phyloP scores from a whole-genome alignment of 2,329 filamentous ascomycete species.

The Zasmidium cellare region DNA sequence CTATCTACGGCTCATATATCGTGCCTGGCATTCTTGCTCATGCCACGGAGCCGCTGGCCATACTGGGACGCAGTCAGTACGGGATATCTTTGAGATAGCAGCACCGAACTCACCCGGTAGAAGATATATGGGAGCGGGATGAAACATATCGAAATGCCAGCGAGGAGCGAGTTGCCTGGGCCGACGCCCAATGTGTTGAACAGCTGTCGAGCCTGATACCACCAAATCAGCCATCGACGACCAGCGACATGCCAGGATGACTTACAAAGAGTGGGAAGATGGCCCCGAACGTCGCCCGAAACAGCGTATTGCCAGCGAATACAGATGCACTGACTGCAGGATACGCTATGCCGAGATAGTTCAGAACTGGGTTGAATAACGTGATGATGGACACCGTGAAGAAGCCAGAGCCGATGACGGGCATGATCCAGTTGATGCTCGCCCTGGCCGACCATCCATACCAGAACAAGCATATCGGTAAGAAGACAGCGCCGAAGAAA shows the following conservation, averaged over 20 bases:
- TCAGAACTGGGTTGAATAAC: constrained; percentile 48
- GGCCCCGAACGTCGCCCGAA: constrained; percentile 41
- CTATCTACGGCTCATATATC: constrained; percentile 11
- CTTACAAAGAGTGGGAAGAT: constrained; percentile 40
- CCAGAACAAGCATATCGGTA: constrained; percentile 44
- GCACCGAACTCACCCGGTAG: not conserved
- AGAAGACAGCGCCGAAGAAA: constrained; percentile 37
- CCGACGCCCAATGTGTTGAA: constrained; percentile 31
- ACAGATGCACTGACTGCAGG: constrained; percentile 41
- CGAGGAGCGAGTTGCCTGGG: constrained; percentile 39
- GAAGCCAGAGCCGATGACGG: constrained; percentile 35
- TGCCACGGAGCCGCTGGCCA: constrained; percentile 9
- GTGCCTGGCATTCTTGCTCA: constrained; percentile 13
- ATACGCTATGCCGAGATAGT: constrained; percentile 39
- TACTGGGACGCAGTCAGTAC: constrained; percentile 37
- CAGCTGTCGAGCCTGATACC: not conserved
- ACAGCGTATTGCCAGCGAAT: constrained; percentile 43
- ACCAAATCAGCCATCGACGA: not conserved
- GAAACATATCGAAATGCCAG: constrained; percentile 38
- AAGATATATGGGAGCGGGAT: constrained; percentile 37
- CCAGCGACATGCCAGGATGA: not conserved
- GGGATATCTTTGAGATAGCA: not conserved
- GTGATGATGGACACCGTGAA: constrained; percentile 38
- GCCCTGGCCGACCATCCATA: constrained; percentile 38
- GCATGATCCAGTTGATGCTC: constrained; percentile 39